phyloP scores from a whole-genome alignment of 2,329 filamentous ascomycete species.

The Cordyceps militaris region DNA sequence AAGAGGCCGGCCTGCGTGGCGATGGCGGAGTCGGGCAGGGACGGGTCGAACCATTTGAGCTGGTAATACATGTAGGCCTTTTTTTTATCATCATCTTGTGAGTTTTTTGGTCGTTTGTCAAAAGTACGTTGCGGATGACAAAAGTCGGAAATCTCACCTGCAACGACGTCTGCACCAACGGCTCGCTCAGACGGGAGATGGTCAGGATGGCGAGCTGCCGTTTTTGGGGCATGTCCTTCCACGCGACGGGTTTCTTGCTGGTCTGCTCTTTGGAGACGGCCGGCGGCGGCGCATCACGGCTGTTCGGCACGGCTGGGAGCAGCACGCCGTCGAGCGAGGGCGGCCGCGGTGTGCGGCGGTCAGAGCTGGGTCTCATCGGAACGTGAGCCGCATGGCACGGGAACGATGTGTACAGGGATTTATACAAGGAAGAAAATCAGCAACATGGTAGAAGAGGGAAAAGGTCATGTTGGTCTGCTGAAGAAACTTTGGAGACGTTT shows the following conservation, averaged over 20 bases:
- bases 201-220: constrained; percentile 71
- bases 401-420: neutral
- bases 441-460: no score
- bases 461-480: no score
- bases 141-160: constrained; percentile 28
- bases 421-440: no score
- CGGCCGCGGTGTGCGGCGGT: neutral
- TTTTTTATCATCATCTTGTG: neutral
- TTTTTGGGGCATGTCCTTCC: constrained; percentile 69
- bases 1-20: constrained; percentile 71
- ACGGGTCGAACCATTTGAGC: constrained; percentile 64
- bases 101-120: neutral
- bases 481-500: neutral
- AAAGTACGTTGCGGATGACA: no score
- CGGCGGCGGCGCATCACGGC: neutral
- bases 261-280: constrained; percentile 6
- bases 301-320: neutral
- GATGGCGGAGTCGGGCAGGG: constrained; percentile 55
- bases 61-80: constrained; percentile 83
- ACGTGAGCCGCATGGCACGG: neutral
- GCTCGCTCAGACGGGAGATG: constrained; percentile 72
- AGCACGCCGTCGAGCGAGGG: neutral
- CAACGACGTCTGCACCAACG: constrained; percentile 70
- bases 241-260: constrained; percentile 30
- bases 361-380: neutral